Evolutionary conservation across 2,329 filamentous ascomycete species (phyloP), one percentile per base, ranked within the genome.

Genomic region (Cephalotrichum gorgonifer): DNA sequence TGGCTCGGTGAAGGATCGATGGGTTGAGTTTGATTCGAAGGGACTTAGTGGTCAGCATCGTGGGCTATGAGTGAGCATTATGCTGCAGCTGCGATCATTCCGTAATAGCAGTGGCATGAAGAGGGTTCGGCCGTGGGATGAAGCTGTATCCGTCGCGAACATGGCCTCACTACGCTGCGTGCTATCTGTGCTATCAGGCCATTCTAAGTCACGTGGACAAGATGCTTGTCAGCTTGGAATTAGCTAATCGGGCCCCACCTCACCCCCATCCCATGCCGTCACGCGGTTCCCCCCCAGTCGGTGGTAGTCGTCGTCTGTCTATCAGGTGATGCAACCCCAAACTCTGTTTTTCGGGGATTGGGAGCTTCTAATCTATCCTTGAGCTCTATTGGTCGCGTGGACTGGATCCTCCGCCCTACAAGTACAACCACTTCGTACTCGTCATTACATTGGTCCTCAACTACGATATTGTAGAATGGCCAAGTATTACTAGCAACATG

Each of bases 1-100:
- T 67, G 42, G 63, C 62, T 7, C 67, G 64, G 48, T 74, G 62
- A 48, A 73, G 58, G 50, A 62, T 59, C 35, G 43, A 50, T 4
- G 35, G 35, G 25, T 48, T 41, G 44, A 47, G 33, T n/a, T 47
- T 47, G 17, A 31, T 15, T 6, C 38, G 35, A 26, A 48, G 38
- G 9, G 46, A 26, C 3, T 48, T 48, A 9, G 46, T 30, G n/a
- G n/a, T 48, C n/a, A 43, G 26, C 46, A 48, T 48, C n/a, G 35
- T 39, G n/a, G 17, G 22, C 17, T 9, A 20, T n/a, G 6, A 9
- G n/a, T 39, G 9, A 20, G 17, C 35, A 17, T 39, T 17, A 20
- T 3, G 15, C 15, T 12, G n/a, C n/a, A n/a, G 33, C 33, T 15
- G 12, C 12, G 20, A 20, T n/a, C 17, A 39, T 39, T 39, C 35